Base-by-base conservation (phyloP, 1,139 yeast species). In the Kodamaea sp. region DNA sequence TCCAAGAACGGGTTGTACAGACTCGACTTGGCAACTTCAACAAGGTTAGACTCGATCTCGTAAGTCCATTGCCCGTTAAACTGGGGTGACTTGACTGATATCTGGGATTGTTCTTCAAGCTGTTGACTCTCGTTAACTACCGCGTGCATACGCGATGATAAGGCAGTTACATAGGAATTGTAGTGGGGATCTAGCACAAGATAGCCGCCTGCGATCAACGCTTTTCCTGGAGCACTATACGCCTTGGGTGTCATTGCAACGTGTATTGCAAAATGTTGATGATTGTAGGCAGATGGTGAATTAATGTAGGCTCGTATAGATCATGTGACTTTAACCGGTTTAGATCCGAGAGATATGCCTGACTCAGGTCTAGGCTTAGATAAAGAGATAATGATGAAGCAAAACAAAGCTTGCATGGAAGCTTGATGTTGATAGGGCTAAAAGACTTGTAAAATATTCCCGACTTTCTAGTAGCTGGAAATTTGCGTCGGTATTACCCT, bases 211-310 rank as follows among this genome's bases (percentile, higher is more conserved):
- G 95, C 97, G 12, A 92, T 53, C 23, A 92, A 68, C 1, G 97
- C 97, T 59, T 92, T 92, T 0, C 97, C 97, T 0, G 98, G 97
- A 0, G 97, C 95, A 52, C 96, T 85, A 53, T 79, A 89, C 12
- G 65, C 75, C 32, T 47, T 49, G 11, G 28, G 14, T 10, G 31
- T 13, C 34, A 29, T 34, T 27, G 12, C 15, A 9, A 12, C 6
- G 15, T 7, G 10, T 7, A 19, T 23, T 27, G 16, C 23, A 18
- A 20, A 20, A 18, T 18, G 21, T 18, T 18, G 21, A 18, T n/a
- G n/a, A n/a, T n/a, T n/a, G n/a, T n/a, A n/a, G n/a, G n/a, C n/a
- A n/a, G n/a, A n/a, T n/a, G n/a, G n/a, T n/a, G n/a, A n/a, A n/a
- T n/a, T n/a, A n/a, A n/a, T n/a, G n/a, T n/a, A n/a, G n/a, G n/a